These are phyloP conservation scores for Diaporthe longicolla DNA, from an alignment of 2,329 filamentous ascomycete species.

Conservation along the genomic window DNA sequence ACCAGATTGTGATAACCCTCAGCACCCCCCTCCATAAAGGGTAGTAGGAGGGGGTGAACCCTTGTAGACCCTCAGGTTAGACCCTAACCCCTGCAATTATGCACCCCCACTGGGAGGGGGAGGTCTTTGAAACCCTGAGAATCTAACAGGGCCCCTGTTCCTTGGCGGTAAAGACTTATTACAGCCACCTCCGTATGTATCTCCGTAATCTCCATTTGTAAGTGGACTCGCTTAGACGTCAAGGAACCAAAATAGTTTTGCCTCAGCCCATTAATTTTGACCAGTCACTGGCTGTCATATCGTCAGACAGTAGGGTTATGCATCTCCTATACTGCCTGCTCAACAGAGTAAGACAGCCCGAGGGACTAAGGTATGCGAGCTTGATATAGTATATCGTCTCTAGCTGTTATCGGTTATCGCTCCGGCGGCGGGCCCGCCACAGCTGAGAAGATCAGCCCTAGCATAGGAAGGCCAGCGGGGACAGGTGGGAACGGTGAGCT, in stretches of 20 bases:
- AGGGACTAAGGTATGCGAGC: not conserved
- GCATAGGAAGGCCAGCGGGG: not conserved
- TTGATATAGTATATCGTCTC: slow-evolving; percentile 7
- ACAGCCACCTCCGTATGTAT: no score
- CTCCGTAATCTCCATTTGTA: slow-evolving; percentile 26
- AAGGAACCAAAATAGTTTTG: slow-evolving; percentile 5
- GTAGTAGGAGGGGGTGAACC: no score
- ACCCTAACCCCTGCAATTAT: no score
- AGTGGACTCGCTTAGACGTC: slow-evolving; percentile 2
- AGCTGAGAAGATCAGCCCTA: slow-evolving; percentile 21
- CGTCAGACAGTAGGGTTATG: not conserved
- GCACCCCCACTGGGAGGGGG: no score
- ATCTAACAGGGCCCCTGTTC: no score
- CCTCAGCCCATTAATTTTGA: slow-evolving; percentile 11
- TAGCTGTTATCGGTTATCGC: slow-evolving; percentile 32
- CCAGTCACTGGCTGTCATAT: slow-evolving; percentile 1
- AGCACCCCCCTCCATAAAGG: no score
- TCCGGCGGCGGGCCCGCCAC: slow-evolving; percentile 13
- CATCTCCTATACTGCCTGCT: slow-evolving; percentile 15
- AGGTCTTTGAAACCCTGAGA: no score
- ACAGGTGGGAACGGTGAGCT: not conserved
- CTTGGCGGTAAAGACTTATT: no score
- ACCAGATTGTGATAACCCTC: no score
- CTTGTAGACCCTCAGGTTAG: no score
- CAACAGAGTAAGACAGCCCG: slow-evolving; percentile 17